Percentiles rank a stretch among this genome's conserved stretches.
These are phyloP conservation scores for Pichia cephalocereana DNA, from an alignment of 805 yeast genomes.

Conservation along the genomic window DNA sequence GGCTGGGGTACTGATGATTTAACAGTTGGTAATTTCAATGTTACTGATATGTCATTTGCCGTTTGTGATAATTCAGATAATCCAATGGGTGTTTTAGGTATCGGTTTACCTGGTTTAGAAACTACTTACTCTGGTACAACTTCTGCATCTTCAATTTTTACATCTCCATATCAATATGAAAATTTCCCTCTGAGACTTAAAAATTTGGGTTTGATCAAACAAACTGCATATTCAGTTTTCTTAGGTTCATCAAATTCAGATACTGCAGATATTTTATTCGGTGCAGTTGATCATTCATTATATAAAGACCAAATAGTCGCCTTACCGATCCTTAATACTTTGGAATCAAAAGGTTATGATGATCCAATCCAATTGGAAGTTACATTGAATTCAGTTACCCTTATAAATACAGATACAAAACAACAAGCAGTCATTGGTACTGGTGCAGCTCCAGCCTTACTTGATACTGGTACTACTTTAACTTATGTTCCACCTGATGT, in stretches of 20 bases:
- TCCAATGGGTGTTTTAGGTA: conserved; percentile 61
- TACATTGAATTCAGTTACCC: conserved; percentile 32
- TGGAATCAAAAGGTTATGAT: conserved; percentile 24
- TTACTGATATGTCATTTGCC: conserved; percentile 56
- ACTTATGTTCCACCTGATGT: conserved; percentile 34
- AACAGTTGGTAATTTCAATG: conserved; percentile 36
- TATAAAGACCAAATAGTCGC: conserved; percentile 44
- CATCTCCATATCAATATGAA: conserved; percentile 35
- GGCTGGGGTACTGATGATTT: conserved; percentile 58
- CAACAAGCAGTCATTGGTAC: conserved; percentile 15
- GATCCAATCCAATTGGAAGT: conserved; percentile 40
- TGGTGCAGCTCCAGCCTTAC: conserved; percentile 30
- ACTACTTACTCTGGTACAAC: conserved; percentile 34
- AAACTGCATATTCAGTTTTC: conserved; percentile 52
- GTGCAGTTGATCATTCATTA: conserved; percentile 61
- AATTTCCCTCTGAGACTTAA: conserved; percentile 60
- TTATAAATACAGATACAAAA: conserved; percentile 8
- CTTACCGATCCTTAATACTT: conserved; percentile 41
- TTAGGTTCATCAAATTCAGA: conserved; percentile 35
- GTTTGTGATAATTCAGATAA: conserved; percentile 61
- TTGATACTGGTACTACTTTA: conserved; percentile 55
- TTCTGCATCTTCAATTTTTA: conserved; percentile 5
- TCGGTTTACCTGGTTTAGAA: conserved; percentile 64
- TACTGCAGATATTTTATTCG: conserved; percentile 55
- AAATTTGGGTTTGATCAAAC: conserved; percentile 44